phyloP scores from a whole-genome alignment of 352 stramenopile genomes.

The Proteromonas lacertae region DNA sequence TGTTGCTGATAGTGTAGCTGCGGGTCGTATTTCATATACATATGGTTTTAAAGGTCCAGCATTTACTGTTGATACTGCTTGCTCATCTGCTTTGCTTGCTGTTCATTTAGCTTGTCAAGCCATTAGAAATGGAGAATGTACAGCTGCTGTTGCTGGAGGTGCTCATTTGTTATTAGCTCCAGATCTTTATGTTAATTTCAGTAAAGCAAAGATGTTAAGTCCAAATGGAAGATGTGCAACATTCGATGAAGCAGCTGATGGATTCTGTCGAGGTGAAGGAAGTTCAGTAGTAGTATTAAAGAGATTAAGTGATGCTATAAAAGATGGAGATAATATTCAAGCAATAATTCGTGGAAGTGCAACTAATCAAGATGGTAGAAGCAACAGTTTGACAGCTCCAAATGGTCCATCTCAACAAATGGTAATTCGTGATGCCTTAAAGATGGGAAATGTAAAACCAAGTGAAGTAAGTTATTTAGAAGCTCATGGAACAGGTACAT shows the following conservation, averaged over 20 bases:
- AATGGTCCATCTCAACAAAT: too few relatives aligned
- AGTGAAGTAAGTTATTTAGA: conserved; percentile 2
- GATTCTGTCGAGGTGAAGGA: neutral
- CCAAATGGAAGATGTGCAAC: neutral
- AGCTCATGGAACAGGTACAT: conserved; percentile 1
- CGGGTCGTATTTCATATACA: conserved; percentile 8
- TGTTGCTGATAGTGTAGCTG: neutral
- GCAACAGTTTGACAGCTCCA: neutral
- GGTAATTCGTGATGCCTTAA: neutral
- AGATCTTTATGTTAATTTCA: neutral
- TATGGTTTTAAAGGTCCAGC: conserved; percentile 11
- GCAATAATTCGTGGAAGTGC: neutral
- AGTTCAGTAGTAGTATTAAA: neutral
- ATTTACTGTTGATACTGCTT: conserved; percentile 13
- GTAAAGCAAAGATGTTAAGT: neutral
- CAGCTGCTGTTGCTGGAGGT: conserved; percentile 6
- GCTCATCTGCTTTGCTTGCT: conserved; percentile 6
- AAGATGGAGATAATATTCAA: neutral
- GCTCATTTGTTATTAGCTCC: conserved; percentile 1
- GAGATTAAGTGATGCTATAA: neutral
- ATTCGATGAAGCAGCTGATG: neutral
- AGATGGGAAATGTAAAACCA: neutral
- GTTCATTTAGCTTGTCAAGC: conserved; percentile 4
- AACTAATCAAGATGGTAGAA: conserved; percentile 1
- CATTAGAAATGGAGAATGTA: conserved; percentile 4